Evolutionary conservation across 441 rosid genomes (phyloP), one percentile per base, ranked within the genome.

Genomic region (Biscutella auriculata): DNA sequence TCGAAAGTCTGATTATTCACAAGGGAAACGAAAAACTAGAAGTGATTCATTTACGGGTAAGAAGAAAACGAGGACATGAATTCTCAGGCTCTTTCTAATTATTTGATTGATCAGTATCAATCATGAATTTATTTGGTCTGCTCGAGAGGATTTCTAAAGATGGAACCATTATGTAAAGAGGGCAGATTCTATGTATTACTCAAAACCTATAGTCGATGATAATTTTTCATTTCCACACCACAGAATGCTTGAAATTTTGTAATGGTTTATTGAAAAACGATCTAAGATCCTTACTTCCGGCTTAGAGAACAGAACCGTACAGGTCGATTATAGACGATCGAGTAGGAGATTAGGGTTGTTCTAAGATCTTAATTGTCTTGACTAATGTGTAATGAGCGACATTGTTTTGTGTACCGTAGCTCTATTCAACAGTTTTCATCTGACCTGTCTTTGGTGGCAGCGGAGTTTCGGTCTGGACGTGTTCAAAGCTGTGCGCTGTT

Each of bases 401-500:
- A 14, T 40, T 66, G 35, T 56, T 39, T 34, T 17, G n/a, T 23
- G 8, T 8, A 6, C 9, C 17, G 4, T 8, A 0, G 3, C 19
- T 50, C 4, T 28, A 34, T 25, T 14, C 9, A 15, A 42, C n/a
- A 32, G 0, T 60, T 26, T 21, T 48, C 41, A 43, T 25, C 42
- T 33, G 28, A 12, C 19, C 21, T 32, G 44, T 37, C 3, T 26
- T 51, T 29, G 68, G 76, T 81, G 80, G 87, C 60, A 71, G 82
- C 11, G 70, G 72, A 62, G 78, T 88, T 17, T 86, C 95, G 1
- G 59, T 74, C 4, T 68, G 71, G 81, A 80, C 85, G 10, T 92
- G 98, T 64, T 79, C 97, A 9, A 92, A 86, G 81, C 75, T 92
- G 13, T 92, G 89, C 17, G 73, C 78, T 1, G 19, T 83, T 65